Conservation (phyloP, 2,329 filamentous ascomycete genomes). For the Leptographium flavum region DNA sequence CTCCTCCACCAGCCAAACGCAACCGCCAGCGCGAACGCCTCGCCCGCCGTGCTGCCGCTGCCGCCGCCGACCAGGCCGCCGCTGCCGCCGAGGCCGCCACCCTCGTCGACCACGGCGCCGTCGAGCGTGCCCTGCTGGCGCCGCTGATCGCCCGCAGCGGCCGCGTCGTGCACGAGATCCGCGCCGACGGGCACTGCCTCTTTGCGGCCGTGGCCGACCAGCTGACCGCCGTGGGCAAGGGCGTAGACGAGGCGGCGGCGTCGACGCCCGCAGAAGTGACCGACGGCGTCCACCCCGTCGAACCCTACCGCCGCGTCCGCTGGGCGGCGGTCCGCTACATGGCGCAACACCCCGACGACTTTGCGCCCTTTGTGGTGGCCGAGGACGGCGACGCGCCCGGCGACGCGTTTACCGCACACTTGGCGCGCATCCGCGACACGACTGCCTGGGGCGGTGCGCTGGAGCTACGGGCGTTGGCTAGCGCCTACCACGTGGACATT, state of each 20-base stretch:
- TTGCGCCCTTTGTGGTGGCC: slow-evolving; percentile 49
- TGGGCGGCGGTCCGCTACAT: slow-evolving; percentile 68
- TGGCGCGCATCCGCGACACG: slow-evolving; percentile 65
- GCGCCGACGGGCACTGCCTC: slow-evolving; percentile 85
- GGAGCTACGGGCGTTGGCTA: slow-evolving; percentile 74
- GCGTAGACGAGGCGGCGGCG: slow-evolving; percentile 19
- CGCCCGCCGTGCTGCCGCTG: slow-evolving; percentile 75
- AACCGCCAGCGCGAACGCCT: slow-evolving; percentile 87
- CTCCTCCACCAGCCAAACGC: slow-evolving; percentile 38
- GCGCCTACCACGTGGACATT: slow-evolving; percentile 66
- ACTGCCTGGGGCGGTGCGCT: slow-evolving; percentile 94
- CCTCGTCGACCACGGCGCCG: slow-evolving; percentile 58
- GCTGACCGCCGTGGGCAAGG: slow-evolving; percentile 38
- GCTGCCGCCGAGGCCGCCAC: slow-evolving; percentile 62
- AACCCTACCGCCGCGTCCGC: slow-evolving; percentile 33
- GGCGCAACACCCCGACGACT: slow-evolving; percentile 57
- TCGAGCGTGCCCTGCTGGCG: slow-evolving; percentile 59
- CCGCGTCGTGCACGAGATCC: slow-evolving; percentile 64
- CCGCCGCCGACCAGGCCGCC: slow-evolving; percentile 50
- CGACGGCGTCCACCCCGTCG: no score
- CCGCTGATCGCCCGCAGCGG: slow-evolving; percentile 46
- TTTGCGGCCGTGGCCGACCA: slow-evolving; percentile 88
- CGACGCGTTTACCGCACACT: slow-evolving; percentile 57
- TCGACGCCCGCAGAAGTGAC: no score
- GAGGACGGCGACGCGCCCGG: slow-evolving; percentile 2